phyloP scores from a whole-genome alignment of 2,329 filamentous ascomycete genomes.

The Exophiala lecanii-corni region DNA sequence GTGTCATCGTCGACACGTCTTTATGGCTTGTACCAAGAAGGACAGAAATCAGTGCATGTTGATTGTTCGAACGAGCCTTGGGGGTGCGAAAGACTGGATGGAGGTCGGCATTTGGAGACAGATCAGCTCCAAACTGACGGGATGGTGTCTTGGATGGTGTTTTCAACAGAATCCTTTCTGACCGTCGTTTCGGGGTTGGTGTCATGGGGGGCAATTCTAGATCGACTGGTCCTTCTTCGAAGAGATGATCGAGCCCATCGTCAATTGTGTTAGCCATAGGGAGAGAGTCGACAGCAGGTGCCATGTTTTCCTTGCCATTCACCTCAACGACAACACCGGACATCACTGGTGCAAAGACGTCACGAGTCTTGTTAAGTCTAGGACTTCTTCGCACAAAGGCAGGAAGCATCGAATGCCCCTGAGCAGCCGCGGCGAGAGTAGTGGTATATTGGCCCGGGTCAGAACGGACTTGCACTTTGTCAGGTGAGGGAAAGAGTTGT shows the following conservation, averaged over 20 bases:
- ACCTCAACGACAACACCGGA: conserved; percentile 37
- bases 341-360: conserved; percentile 23
- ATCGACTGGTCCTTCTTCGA: conserved; percentile 53
- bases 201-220: conserved; percentile 35
- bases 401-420: conserved; percentile 10
- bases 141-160: conserved; percentile 27
- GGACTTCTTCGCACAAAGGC: conserved; percentile 27
- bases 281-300: conserved; percentile 30
- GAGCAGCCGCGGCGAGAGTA: background rate
- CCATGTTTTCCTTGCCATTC: conserved; percentile 56
- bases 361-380: conserved; percentile 26
- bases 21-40: conserved; percentile 20
- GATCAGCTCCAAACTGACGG: conserved; percentile 21
- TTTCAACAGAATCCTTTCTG: conserved; percentile 25
- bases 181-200: conserved; percentile 28
- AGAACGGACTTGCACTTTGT: conserved; percentile 14
- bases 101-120: conserved; percentile 31
- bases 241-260: conserved; percentile 60
- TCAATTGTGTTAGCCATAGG: conserved; percentile 23
- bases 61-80: conserved; percentile 13
- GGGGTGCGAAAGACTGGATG: conserved; percentile 23
- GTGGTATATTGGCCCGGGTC: conserved; percentile 12
- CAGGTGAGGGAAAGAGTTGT: conserved; percentile 39
- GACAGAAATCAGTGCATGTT: conserved; percentile 17
- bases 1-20: conserved; percentile 25